These are phyloP conservation scores for Psilocybe cyanescens DNA, from an alignment of 768 basidiomycete species.

Conservation along the genomic window DNA sequence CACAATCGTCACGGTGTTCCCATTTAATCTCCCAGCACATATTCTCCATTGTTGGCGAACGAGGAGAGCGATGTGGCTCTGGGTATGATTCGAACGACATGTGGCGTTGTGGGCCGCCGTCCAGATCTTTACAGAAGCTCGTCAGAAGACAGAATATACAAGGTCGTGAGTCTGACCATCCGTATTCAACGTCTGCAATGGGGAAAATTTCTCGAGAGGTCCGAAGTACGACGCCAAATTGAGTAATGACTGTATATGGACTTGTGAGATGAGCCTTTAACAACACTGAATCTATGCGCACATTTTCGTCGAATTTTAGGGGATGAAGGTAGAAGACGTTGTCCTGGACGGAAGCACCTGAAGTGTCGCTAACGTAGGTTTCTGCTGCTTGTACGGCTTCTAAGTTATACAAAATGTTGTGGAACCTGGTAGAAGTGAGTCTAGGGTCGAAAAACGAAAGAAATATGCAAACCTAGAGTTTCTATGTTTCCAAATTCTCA, in stretches of 20 bases:
- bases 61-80: conserved; percentile 59
- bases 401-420: conserved; percentile 55
- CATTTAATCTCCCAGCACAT: conserved; percentile 82
- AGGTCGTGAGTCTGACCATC: not conserved
- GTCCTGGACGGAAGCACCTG: conserved; percentile 21
- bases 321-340: conserved; percentile 55
- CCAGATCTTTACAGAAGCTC: not conserved
- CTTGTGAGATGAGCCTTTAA: not conserved
- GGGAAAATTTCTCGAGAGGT: conserved; percentile 56
- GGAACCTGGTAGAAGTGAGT: conserved; percentile 30
- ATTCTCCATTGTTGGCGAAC: conserved; percentile 57
- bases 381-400: conserved; percentile 53
- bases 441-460: not conserved
- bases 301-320: conserved; percentile 63
- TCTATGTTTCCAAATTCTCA: conserved; percentile 60
- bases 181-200: conserved; percentile 25
- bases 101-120: not conserved
- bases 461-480: conserved; percentile 49
- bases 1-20: conserved; percentile 75
- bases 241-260: conserved; percentile 46
- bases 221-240: conserved; percentile 66
- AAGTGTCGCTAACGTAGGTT: conserved; percentile 24
- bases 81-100: conserved; percentile 32
- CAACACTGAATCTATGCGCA: conserved; percentile 26
- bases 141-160: not conserved